Conservation (phyloP, 2,329 filamentous ascomycete genomes). For the Xylariaceae sp. region DNA sequence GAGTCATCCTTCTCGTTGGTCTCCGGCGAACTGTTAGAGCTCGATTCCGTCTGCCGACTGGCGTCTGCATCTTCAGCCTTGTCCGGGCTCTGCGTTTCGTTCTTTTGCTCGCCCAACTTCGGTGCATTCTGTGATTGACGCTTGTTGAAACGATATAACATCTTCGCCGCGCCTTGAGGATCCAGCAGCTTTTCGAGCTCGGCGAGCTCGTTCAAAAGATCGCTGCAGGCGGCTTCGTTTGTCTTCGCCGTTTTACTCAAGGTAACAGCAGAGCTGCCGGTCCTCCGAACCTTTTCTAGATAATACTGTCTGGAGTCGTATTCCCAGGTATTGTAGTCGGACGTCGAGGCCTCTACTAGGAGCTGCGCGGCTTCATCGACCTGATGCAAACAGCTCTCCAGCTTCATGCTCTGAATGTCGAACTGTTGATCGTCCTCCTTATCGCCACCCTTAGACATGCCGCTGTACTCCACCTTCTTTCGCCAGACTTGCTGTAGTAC, state of each 20-base stretch:
- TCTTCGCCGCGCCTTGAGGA: conserved; percentile 12
- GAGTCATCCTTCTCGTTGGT: conserved; percentile 2
- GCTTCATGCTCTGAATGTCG: conserved; percentile 24
- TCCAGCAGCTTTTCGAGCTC: conserved; percentile 27
- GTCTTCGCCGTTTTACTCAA: conserved; percentile 21
- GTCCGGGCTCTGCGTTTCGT: neutral
- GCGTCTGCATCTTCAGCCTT: neutral
- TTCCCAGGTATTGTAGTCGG: conserved; percentile 1
- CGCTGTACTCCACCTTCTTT: conserved; percentile 22
- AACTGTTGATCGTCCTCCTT: conserved; percentile 21
- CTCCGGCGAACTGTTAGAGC: neutral
- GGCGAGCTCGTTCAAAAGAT: conserved; percentile 25
- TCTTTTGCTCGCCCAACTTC: neutral
- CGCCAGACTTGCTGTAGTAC: conserved; percentile 29
- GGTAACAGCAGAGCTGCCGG: conserved; percentile 19
- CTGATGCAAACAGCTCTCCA: conserved; percentile 25
- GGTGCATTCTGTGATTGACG: neutral
- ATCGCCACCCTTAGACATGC: conserved; percentile 16
- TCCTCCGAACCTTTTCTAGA: conserved; percentile 23
- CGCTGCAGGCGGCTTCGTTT: conserved; percentile 24
- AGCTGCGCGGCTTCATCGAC: conserved; percentile 22
- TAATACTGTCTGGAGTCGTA: conserved; percentile 24
- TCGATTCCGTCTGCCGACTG: neutral
- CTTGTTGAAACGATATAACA: conserved; percentile 20
- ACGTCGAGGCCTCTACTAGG: conserved; percentile 8